phyloP scores from a whole-genome alignment of 768 basidiomycete species.

The Hygrocybe coccinea region DNA sequence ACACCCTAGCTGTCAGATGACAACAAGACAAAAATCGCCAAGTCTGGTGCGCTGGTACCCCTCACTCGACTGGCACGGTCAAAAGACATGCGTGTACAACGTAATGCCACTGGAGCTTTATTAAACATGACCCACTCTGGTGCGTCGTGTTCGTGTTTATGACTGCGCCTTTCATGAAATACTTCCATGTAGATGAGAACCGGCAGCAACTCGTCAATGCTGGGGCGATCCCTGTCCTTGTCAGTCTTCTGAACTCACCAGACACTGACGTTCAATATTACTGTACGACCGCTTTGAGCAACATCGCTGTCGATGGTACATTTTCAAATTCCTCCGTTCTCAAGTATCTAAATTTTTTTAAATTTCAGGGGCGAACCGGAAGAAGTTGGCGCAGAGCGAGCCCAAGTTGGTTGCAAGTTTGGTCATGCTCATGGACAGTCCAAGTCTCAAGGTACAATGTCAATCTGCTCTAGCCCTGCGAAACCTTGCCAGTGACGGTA shows the following conservation, averaged over 20 bases:
- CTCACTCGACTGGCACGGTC: slow-evolving; percentile 93
- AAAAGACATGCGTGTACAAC: slow-evolving; percentile 98
- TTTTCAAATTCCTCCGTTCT: not conserved
- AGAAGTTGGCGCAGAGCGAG: slow-evolving; percentile 90
- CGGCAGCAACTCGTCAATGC: slow-evolving; percentile 97
- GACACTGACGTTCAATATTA: slow-evolving; percentile 99
- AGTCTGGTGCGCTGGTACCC: slow-evolving; percentile 97
- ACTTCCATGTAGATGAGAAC: slow-evolving; percentile 73
- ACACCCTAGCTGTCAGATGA: slow-evolving; percentile 57
- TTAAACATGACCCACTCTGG: slow-evolving; percentile 99
- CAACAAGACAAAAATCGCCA: slow-evolving; percentile 99
- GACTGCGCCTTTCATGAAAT: not conserved
- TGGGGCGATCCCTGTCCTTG: slow-evolving; percentile 95
- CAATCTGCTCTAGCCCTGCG: slow-evolving; percentile 94
- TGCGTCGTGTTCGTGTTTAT: slow-evolving; percentile 30
- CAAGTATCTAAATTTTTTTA: not conserved
- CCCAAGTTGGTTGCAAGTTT: slow-evolving; percentile 92
- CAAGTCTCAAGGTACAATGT: slow-evolving; percentile 97
- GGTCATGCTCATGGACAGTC: slow-evolving; percentile 93
- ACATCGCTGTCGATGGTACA: slow-evolving; percentile 93
- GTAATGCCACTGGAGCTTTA: slow-evolving; percentile 96
- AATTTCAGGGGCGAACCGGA: slow-evolving; percentile 69
- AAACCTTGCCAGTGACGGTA: slow-evolving; percentile 96
- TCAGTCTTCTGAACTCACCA: slow-evolving; percentile 86
- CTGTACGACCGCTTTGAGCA: slow-evolving; percentile 96